Evolutionary conservation across 306 rosid genomes (phyloP).

Genomic region (Astragalus membranaceus): DNA sequence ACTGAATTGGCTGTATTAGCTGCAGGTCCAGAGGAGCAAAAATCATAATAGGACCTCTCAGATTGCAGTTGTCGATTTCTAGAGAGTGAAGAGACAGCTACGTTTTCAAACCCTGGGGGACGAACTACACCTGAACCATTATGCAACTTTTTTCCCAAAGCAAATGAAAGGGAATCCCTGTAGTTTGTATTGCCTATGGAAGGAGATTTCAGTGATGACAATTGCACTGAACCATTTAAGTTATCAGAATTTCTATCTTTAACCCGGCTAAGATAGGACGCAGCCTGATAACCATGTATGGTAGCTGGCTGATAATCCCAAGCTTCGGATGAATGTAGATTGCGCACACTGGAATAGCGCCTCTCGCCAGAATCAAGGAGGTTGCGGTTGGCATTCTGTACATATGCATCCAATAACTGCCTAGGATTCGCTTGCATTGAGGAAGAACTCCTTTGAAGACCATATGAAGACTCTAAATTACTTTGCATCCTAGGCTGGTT

Average conservation of each 20-base stretch:
- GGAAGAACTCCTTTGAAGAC: slow-evolving; percentile 52
- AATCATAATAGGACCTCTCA: slow-evolving; percentile 51
- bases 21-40: slow-evolving; percentile 34
- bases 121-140: slow-evolving; percentile 53
- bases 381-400: slow-evolving; percentile 38
- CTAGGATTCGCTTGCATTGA: slow-evolving; percentile 43
- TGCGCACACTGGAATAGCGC: slow-evolving; percentile 62
- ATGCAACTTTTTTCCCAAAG: slow-evolving; percentile 59
- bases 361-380: slow-evolving; percentile 51
- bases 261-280: slow-evolving; percentile 48
- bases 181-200: slow-evolving; percentile 46
- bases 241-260: slow-evolving; percentile 46
- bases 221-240: slow-evolving; percentile 46
- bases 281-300: slow-evolving; percentile 63
- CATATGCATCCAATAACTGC: slow-evolving; percentile 48
- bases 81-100: slow-evolving; percentile 39
- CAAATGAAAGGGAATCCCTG: slow-evolving; percentile 52
- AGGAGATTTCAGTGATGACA: slow-evolving; percentile 37
- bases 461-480: slow-evolving; percentile 47
- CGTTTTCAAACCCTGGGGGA: slow-evolving; percentile 51
- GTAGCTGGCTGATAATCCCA: slow-evolving; percentile 85
- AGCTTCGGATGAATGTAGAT: slow-evolving; percentile 47
- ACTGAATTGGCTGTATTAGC: slow-evolving; percentile 42
- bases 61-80: slow-evolving; percentile 50
- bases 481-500: slow-evolving; percentile 47